Conservation (phyloP, 2,329 filamentous ascomycete species). For the Xylariaceae sp. region DNA sequence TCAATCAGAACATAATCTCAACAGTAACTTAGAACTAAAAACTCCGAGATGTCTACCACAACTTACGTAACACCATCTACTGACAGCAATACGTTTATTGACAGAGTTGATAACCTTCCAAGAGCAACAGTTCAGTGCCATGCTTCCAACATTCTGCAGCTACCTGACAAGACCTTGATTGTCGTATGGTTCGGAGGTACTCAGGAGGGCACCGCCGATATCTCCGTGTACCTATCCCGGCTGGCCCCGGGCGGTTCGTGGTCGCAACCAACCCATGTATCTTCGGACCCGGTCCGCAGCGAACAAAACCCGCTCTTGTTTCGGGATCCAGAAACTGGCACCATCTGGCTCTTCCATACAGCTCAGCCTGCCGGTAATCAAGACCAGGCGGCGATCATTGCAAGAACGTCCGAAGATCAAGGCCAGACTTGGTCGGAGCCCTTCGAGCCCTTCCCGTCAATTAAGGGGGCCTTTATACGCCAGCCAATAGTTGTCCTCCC, state of each 20-base stretch:
- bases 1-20: no score
- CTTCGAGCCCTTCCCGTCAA: constrained; percentile 36
- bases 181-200: constrained; percentile 51
- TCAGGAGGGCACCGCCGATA: constrained; percentile 48
- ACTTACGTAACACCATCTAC: neutral
- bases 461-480: constrained; percentile 44
- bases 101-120: constrained; percentile 33
- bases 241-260: constrained; percentile 38
- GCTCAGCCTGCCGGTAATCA: constrained; percentile 49
- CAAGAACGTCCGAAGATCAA: constrained; percentile 40
- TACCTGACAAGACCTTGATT: constrained; percentile 44
- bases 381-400: constrained; percentile 44
- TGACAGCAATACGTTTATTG: neutral
- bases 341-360: constrained; percentile 48
- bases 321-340: constrained; percentile 36
- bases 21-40: no score
- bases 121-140: constrained; percentile 47
- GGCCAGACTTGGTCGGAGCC: constrained; percentile 43
- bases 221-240: constrained; percentile 47
- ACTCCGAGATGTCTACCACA: neutral
- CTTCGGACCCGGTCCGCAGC: constrained; percentile 43
- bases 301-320: constrained; percentile 51
- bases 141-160: constrained; percentile 47
- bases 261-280: constrained; percentile 41
- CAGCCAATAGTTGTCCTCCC: constrained; percentile 44